Evolutionary conservation across 1,284 basidiomycete species (phyloP), one percentile per base, ranked within the genome.

Genomic region (Melanopsichium pennsylvanicum): DNA sequence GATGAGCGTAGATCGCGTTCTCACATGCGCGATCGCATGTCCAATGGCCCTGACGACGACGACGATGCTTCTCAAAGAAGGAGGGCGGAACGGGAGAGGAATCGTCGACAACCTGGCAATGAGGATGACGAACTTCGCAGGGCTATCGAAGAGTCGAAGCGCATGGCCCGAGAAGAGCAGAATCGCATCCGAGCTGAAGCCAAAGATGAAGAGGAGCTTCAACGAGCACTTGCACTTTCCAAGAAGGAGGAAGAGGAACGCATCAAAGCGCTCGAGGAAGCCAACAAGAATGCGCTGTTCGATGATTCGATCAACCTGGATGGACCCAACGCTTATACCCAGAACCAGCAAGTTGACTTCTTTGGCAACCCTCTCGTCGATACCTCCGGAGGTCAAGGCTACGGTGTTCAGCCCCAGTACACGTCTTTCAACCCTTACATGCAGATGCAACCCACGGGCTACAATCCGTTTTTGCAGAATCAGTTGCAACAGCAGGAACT

Each of bases 21-120:
- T 4, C 86, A 87, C 61, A 98, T 97, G 94, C 88, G 93, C 35
- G 93, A 97, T 84, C 88, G 95, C 16, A 95, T 97, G 93, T 64
- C 67, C 38, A 58, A 42, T 29, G 50, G 54, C n/a, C 59, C 56
- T 9, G 88, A 87, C 16, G 70, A 75, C 42, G 88, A 89, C 70
- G 93, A 96, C 58, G 88, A 90, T 70, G 85, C 84, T 38, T 83
- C 85, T 38, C 70, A 46, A 46, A 48, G 51, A 38, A 35, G 48
- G 32, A 70, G 67, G 43, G 54, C 64, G 44, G 64, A 66, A 39
- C 58, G 51, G 51, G 58, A 51, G 55, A 54, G 52, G 49, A 64
- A 51, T 46, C 56, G 45, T 27, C 54, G 58, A 37, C 32, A 57
- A 22, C 54, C 69, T 50, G 27, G 36, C 38, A 75, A 80, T 51